Percentiles rank a stretch among this genome's conserved stretches.
Evolutionary conservation across 2,329 filamentous ascomycete genomes (phyloP).

Genomic region (Botrytis tulipae): DNA sequence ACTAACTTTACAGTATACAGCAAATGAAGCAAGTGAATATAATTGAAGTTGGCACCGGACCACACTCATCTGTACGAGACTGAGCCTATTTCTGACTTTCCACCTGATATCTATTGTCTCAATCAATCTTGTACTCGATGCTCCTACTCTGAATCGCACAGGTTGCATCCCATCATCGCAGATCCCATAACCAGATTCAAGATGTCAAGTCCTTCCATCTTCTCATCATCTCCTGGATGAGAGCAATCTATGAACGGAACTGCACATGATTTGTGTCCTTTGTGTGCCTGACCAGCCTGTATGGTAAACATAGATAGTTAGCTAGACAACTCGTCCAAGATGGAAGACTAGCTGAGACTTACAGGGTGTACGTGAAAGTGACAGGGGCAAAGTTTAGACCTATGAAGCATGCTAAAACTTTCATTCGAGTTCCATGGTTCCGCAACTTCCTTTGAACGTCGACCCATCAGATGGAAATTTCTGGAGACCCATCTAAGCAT

Average conservation of each 20-base stretch:
- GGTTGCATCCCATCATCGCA: not conserved
- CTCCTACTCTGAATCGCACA: not conserved
- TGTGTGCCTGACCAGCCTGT: constrained; percentile 18
- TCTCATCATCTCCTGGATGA: constrained; percentile 8
- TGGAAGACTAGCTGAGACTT: not conserved
- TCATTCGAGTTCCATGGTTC: constrained; percentile 13
- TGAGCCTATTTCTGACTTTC: not conserved
- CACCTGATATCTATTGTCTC: not conserved
- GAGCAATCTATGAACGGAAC: constrained; percentile 10
- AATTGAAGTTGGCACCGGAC: not conserved
- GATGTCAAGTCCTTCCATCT: not conserved
- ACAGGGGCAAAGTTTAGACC: constrained; percentile 22
- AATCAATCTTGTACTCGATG: too few relatives aligned
- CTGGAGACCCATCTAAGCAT: constrained; percentile 29
- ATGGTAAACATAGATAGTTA: not conserved
- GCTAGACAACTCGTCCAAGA: not conserved
- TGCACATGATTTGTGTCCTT: constrained; percentile 19
- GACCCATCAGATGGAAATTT: constrained; percentile 24
- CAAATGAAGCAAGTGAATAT: not conserved
- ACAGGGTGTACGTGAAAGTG: constrained; percentile 24
- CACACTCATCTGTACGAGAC: too few relatives aligned
- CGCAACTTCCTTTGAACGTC: constrained; percentile 19
- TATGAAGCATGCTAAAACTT: constrained; percentile 23
- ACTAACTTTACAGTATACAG: not conserved
- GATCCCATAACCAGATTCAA: not conserved